Evolutionary conservation across 2,329 filamentous ascomycete genomes (phyloP).

Genomic region (Ophiostoma montium): DNA sequence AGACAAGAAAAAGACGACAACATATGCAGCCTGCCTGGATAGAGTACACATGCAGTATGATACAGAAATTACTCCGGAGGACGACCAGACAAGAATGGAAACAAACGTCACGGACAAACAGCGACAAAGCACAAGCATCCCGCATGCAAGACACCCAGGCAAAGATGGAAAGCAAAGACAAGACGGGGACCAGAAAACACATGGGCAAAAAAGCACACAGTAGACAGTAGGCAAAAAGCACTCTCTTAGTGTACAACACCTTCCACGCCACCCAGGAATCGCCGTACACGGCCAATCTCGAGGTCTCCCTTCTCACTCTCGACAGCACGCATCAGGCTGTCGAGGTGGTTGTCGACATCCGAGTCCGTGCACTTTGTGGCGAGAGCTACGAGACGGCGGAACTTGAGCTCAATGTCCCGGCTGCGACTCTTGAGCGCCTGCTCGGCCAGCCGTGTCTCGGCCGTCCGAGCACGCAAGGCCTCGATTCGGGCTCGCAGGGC

Average conservation of each 20-base stretch:
- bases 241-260: slow-evolving; percentile 25
- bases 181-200: background rate
- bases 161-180: background rate
- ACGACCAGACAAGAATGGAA: no score
- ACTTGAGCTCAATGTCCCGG: slow-evolving; percentile 73
- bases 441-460: slow-evolving; percentile 51
- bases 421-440: slow-evolving; percentile 62
- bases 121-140: no score
- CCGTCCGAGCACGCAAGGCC: slow-evolving; percentile 57
- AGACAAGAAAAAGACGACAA: no score
- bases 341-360: slow-evolving; percentile 67
- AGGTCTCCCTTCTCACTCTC: slow-evolving; percentile 72
- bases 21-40: no score
- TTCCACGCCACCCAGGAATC: slow-evolving; percentile 70
- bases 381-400: slow-evolving; percentile 73
- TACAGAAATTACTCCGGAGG: no score
- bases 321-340: slow-evolving; percentile 69
- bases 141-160: no score
- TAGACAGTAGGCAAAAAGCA: background rate
- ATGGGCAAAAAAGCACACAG: background rate
- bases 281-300: slow-evolving; percentile 61
- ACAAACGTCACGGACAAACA: background rate
- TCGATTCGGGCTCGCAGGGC: slow-evolving; percentile 48
- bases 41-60: no score
- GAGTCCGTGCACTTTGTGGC: slow-evolving; percentile 69